Evolutionary conservation across 768 basidiomycete genomes (phyloP), one percentile per base, ranked within the genome.

Genomic region (Gloeophyllum trabeum): DNA sequence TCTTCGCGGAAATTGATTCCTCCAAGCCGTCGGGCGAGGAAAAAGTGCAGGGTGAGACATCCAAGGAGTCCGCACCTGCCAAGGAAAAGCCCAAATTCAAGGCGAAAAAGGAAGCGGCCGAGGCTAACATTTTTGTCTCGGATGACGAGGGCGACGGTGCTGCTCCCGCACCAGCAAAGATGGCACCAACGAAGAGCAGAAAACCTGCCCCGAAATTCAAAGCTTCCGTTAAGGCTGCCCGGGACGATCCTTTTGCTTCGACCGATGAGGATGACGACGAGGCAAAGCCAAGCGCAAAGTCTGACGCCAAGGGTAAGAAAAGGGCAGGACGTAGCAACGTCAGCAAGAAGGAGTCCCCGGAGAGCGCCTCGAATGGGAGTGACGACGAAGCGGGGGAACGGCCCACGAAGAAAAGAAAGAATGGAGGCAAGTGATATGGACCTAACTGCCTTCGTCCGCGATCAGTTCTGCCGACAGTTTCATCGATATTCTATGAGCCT

Each of bases 61-160:
- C 28, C 28, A 45, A 48, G 22, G 53, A 54, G 35, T 39, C 44
- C 4, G 48, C 50, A 7, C 54, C 54, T 12, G 35, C 34, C 37
- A 45, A 48, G 43, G 42, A 36, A 7, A 77, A 72, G 45, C 56
- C 57, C 12, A 67, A 66, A 49, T 61, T 62, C 3, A 77, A 76
- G 54, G 69, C 65, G 45, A 75, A 69, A 60, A 65, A 70, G 48
- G 60, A 61, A 21, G 47, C 37, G 4, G 32, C 14, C 13, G 52
- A 56, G 1, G 71, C 73, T 39, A 70, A 80, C 55, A 73, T 70
- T 6, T 85, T 84, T 58, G 74, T 61, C 35, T 78, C 77, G 38
- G 76, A 77, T 40, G 62, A 64, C 34, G 61, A 56, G 4, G 53
- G 49, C 6, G 42, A 43, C 46, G 44, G 41, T 25, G 12, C n/a